These are phyloP conservation scores for Malassezia globosa DNA, from an alignment of 1,284 basidiomycete genomes.

Conservation along the genomic window DNA sequence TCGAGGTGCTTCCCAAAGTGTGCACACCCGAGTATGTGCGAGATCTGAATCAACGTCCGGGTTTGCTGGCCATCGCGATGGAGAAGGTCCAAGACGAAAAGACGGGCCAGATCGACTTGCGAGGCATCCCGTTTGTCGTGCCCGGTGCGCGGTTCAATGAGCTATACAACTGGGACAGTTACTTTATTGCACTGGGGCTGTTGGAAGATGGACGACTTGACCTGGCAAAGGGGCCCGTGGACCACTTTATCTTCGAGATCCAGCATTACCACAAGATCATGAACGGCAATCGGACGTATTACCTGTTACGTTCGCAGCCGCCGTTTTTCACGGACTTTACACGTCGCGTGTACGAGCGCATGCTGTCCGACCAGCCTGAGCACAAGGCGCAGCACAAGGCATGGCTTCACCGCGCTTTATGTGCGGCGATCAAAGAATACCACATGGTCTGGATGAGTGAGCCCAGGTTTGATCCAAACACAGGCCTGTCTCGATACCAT, in stretches of 20 bases:
- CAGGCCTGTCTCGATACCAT: slow-evolving; percentile 82
- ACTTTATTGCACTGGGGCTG: slow-evolving; percentile 85
- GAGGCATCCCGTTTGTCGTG: slow-evolving; percentile 85
- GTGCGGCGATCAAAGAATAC: slow-evolving; percentile 95
- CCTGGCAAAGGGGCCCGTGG: slow-evolving; percentile 92
- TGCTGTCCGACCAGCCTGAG: not conserved
- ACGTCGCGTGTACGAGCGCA: slow-evolving; percentile 67
- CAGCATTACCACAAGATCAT: slow-evolving; percentile 76
- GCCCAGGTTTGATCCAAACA: slow-evolving; percentile 82
- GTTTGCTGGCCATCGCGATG: slow-evolving; percentile 90
- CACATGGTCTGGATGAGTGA: slow-evolving; percentile 91
- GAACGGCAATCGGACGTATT: slow-evolving; percentile 50
- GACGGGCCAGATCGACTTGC: slow-evolving; percentile 56
- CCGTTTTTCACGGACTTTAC: slow-evolving; percentile 98
- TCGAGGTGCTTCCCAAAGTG: slow-evolving; percentile 76
- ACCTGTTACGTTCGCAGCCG: slow-evolving; percentile 87
- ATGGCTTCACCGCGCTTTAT: slow-evolving; percentile 89
- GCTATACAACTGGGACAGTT: slow-evolving; percentile 57
- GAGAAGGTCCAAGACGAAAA: slow-evolving; percentile 59
- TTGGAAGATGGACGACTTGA: slow-evolving; percentile 84
- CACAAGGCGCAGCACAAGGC: slow-evolving; percentile 58
- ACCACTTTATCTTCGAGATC: slow-evolving; percentile 98
- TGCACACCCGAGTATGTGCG: slow-evolving; percentile 82
- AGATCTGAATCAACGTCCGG: slow-evolving; percentile 82
- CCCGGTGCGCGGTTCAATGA: slow-evolving; percentile 96